phyloP scores from a whole-genome alignment of 495 filamentous ascomycete genomes.

The Alectoria sarmentosa region DNA sequence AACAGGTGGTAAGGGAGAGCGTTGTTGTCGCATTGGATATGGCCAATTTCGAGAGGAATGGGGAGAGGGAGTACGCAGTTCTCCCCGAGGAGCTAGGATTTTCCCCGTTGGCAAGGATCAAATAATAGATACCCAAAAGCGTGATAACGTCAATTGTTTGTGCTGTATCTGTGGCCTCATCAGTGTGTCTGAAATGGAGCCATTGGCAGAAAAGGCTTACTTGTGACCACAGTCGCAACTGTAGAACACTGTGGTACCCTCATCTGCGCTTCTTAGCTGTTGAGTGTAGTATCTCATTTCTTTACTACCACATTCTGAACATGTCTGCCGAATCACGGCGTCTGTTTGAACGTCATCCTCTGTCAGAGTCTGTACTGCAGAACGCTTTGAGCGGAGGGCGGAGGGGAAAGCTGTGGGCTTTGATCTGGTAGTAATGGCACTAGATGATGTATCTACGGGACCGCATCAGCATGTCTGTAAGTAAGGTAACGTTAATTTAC shows the following conservation, averaged over 20 bases:
- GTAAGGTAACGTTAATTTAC: slow-evolving; percentile 12
- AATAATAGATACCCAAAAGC: not conserved
- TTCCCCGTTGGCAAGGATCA: slow-evolving; percentile 21
- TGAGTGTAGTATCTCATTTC: slow-evolving; percentile 81
- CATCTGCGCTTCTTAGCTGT: slow-evolving; percentile 87
- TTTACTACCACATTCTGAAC: slow-evolving; percentile 69
- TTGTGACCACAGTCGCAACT: slow-evolving; percentile 78
- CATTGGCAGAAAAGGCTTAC: slow-evolving; percentile 42
- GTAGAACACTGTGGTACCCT: slow-evolving; percentile 88
- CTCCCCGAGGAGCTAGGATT: slow-evolving; percentile 51
- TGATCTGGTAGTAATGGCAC: slow-evolving; percentile 70
- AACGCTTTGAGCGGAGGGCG: slow-evolving; percentile 71
- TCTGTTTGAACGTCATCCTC: slow-evolving; percentile 72
- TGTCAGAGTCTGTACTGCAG: slow-evolving; percentile 75
- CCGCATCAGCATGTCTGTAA: not conserved
- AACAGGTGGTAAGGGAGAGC: slow-evolving; percentile 90
- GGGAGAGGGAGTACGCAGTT: slow-evolving; percentile 83
- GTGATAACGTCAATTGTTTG: slow-evolving; percentile 44
- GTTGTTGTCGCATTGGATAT: slow-evolving; percentile 94
- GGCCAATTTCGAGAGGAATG: slow-evolving; percentile 92
- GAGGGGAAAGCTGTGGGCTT: slow-evolving; percentile 87
- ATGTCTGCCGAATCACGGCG: slow-evolving; percentile 61
- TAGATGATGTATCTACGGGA: slow-evolving; percentile 66
- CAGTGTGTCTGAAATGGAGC: not conserved
- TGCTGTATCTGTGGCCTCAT: slow-evolving; percentile 45